phyloP scores from a whole-genome alignment of 148 eudicot genomes.

The Spergularia marina region DNA sequence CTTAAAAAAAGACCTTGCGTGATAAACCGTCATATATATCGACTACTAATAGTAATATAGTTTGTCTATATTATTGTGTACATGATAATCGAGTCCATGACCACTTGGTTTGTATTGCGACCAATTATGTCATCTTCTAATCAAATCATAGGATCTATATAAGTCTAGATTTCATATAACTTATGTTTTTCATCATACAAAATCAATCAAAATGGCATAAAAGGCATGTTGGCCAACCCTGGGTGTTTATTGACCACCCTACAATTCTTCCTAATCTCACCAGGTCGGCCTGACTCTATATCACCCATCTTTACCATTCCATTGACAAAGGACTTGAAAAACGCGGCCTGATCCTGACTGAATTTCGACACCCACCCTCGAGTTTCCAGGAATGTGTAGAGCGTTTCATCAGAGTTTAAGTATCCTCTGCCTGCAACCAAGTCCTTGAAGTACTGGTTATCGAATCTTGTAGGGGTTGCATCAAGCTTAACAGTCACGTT shows the following conservation, averaged over 20 bases:
- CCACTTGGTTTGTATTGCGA: not conserved
- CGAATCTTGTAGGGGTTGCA: conserved; percentile 61
- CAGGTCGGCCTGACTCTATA: conserved; percentile 58
- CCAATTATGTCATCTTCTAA: not conserved
- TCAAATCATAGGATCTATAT: not conserved
- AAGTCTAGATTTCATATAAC: not conserved
- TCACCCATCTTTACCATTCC: conserved; percentile 93
- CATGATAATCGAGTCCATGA: no score
- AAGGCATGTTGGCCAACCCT: not conserved
- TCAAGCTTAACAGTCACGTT: conserved; percentile 75
- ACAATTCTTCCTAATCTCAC: conserved; percentile 74
- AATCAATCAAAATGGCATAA: conserved; percentile 11
- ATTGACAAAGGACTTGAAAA: conserved; percentile 61
- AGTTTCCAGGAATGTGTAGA: conserved; percentile 40
- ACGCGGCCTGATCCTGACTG: conserved; percentile 46
- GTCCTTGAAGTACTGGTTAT: conserved; percentile 84
- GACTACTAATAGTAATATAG: no score
- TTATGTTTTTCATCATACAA: not conserved
- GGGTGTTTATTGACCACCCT: conserved; percentile 30
- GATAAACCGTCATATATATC: no score
- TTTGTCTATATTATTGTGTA: no score
- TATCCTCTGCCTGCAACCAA: conserved; percentile 70
- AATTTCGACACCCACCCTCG: conserved; percentile 52
- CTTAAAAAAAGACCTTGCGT: no score
- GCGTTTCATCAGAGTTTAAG: conserved; percentile 75